These are phyloP conservation scores for Paramecium sonneborni DNA, from an alignment of 73 alveolate species.

Conservation along the genomic window DNA sequence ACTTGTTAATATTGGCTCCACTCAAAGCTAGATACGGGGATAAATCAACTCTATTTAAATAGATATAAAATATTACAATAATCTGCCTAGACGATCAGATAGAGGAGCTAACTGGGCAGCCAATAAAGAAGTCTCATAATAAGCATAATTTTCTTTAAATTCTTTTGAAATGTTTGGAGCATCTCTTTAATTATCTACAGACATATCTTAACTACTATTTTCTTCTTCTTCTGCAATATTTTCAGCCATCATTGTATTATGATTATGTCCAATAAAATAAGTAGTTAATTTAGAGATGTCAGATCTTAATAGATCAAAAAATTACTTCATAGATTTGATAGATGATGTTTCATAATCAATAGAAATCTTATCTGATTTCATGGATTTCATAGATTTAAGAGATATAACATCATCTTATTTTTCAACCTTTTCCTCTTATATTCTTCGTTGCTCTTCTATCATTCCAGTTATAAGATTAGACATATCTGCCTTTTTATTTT, in stretches of 20 bases:
- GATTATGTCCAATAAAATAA: neutral
- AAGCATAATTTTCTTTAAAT: neutral
- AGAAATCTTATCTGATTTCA: conserved; percentile 48
- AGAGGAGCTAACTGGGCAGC: conserved; percentile 43
- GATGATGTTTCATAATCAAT: conserved; percentile 55
- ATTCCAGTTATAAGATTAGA: conserved; percentile 40
- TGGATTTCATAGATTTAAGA: conserved; percentile 47
- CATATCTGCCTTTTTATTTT: conserved; percentile 3
- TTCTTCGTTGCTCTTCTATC: conserved; percentile 37
- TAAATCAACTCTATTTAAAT: neutral
- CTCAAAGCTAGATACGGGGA: conserved; percentile 51
- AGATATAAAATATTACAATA: conserved; percentile 3
- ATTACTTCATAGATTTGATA: conserved; percentile 48
- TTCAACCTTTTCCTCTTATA: neutral
- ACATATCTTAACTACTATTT: conserved; percentile 46
- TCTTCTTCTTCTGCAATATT: conserved; percentile 57
- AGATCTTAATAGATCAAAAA: neutral
- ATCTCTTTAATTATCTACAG: conserved; percentile 41
- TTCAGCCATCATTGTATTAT: neutral
- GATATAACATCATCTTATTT: conserved; percentile 39
- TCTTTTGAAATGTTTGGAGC: conserved; percentile 37
- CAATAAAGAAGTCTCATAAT: conserved; percentile 27
- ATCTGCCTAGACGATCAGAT: conserved; percentile 39
- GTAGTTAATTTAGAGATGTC: conserved; percentile 34
- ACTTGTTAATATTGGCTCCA: conserved; percentile 36